These are phyloP conservation scores for Xylaria sp. DNA, from an alignment of 2,329 filamentous ascomycete genomes.

Conservation along the genomic window DNA sequence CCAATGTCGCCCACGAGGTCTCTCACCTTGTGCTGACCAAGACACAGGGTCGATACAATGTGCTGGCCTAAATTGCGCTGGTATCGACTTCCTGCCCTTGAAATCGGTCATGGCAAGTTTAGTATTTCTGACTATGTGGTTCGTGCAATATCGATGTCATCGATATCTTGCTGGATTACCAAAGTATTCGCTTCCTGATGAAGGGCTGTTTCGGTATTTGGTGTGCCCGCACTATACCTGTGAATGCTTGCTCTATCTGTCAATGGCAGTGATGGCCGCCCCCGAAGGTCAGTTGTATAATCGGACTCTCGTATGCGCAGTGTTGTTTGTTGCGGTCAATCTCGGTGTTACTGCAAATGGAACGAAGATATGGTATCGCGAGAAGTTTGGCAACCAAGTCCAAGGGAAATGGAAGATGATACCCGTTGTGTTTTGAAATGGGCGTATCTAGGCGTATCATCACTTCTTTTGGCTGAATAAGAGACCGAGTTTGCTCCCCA, in stretches of 20 bases:
- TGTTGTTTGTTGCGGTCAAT: conserved; percentile 78
- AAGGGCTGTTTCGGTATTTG: conserved; percentile 72
- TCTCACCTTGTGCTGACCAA: conserved; percentile 27
- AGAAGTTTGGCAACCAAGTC: conserved; percentile 75
- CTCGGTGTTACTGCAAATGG: conserved; percentile 80
- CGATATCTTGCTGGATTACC: conserved; percentile 70
- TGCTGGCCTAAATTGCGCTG: conserved; percentile 27
- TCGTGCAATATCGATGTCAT: conserved; percentile 77
- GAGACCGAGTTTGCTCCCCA: conserved; percentile 70
- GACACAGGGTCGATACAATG: conserved; percentile 43
- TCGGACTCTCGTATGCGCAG: conserved; percentile 70
- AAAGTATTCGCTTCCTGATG: conserved; percentile 82
- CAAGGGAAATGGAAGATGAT: conserved; percentile 75
- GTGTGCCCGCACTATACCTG: conserved; percentile 91
- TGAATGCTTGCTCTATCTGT: conserved; percentile 83
- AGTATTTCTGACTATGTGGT: conserved; percentile 72
- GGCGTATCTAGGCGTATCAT: conserved; percentile 33
- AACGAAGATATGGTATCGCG: conserved; percentile 78
- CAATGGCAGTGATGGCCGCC: conserved; percentile 76
- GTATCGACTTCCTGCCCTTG: conserved; percentile 44
- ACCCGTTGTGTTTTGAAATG: conserved; percentile 64
- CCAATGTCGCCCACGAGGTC: not conserved
- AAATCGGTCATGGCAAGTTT: conserved; percentile 63
- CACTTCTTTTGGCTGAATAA: conserved; percentile 45
- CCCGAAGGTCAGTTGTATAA: conserved; percentile 71